A percentile compares a stretch with the other conserved stretches of the same genome.
These are phyloP conservation scores for Lentinus brumalis DNA, from an alignment of 768 basidiomycete species.

Conservation along the genomic window DNA sequence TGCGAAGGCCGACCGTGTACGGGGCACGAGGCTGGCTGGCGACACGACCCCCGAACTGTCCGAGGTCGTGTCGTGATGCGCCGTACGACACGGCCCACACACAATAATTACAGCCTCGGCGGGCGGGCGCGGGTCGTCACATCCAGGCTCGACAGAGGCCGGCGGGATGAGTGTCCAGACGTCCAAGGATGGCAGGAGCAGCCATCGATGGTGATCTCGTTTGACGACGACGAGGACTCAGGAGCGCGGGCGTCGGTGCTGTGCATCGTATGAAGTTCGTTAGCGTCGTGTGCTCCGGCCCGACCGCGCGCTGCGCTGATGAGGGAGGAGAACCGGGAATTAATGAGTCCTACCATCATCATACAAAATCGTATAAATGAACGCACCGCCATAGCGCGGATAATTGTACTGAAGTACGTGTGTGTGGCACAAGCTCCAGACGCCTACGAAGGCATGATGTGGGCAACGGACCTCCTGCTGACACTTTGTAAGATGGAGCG, in stretches of 20 bases:
- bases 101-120: background rate
- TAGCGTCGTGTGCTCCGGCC: background rate
- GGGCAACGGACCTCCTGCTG: background rate
- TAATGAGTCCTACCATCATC: background rate
- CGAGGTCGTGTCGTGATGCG: background rate
- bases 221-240: background rate
- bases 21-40: background rate
- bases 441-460: background rate
- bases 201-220: background rate
- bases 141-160: background rate
- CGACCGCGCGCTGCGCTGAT: background rate
- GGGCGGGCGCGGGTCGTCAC: background rate
- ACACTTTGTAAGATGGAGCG: background rate
- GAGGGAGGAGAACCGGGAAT: background rate
- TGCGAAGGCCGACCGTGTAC: background rate
- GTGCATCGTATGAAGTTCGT: background rate
- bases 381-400: background rate
- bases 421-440: no score
- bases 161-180: background rate
- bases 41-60: background rate
- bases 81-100: background rate
- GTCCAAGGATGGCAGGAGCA: background rate
- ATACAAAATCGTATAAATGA: background rate
- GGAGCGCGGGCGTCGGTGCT: background rate
- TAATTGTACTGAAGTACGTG: background rate